phyloP scores from a whole-genome alignment of 2,329 filamentous ascomycete genomes.

The Cladosporium sp. region DNA sequence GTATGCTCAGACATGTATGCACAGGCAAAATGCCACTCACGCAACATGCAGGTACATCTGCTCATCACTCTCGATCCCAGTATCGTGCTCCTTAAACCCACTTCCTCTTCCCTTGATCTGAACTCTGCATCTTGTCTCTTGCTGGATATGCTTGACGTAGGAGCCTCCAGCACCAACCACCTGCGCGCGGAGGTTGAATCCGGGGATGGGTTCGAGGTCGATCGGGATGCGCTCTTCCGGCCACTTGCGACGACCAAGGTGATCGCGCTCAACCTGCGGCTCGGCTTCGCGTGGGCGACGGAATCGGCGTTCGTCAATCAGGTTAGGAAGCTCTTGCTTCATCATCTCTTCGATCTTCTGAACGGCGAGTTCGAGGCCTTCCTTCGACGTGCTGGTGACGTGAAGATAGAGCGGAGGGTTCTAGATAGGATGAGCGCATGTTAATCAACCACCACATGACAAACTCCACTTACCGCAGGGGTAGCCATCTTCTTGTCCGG shows the following conservation, averaged over 20 bases:
- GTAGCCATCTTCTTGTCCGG: conserved; percentile 98
- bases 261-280: conserved; percentile 78
- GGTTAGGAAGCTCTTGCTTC: conserved; percentile 88
- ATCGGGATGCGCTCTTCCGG: conserved; percentile 93
- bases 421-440: neutral
- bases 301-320: conserved; percentile 92
- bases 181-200: conserved; percentile 93
- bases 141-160: conserved; percentile 97
- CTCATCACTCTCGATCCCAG: conserved; percentile 87
- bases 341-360: conserved; percentile 89
- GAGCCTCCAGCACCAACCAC: conserved; percentile 91
- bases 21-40: conserved; percentile 49
- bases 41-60: conserved; percentile 95
- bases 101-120: conserved; percentile 97
- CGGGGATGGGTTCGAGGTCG: conserved; percentile 79
- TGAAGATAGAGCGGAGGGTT: conserved; percentile 84
- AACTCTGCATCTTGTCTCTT: conserved; percentile 89
- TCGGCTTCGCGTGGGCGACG: conserved; percentile 56
- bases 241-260: conserved; percentile 95
- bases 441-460: too few relatives aligned
- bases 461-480: conserved; percentile 61
- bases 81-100: conserved; percentile 83
- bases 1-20: neutral
- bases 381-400: conserved; percentile 85
- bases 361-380: conserved; percentile 84